Base-by-base conservation (phyloP, 2,329 filamentous ascomycete genomes). In the Apiospora hydei region DNA sequence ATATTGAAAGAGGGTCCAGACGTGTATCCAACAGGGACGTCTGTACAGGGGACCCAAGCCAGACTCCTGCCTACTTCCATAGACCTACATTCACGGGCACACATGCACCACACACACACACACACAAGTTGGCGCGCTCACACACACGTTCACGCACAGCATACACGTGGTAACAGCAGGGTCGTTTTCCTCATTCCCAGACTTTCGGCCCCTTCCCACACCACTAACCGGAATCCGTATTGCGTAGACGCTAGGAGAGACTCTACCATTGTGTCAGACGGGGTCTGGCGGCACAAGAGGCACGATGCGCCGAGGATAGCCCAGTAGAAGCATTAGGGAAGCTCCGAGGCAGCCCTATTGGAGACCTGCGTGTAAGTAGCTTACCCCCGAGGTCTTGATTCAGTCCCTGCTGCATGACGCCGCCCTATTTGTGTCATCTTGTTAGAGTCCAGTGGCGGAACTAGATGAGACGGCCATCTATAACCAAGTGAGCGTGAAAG, bases 161-260 rank as follows among this genome's bases (percentile, higher is more conserved):
- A 64, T 64, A 64, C 57, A 64, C 57, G 57, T 64, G 57, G 57
- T 64, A 41, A 41, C 57, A 41, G 57, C 57, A 64, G 34, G 57
- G 57, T 41, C 57, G 21, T 18, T 41, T 14, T 41, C 57, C 34
- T 64, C 57, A 64, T 64, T 64, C 30, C 34, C 57, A 64, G 57
- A 41, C 21, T 64, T 41, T 38, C 30, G 57, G 57, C 34, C 57
- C 57, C 57, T 41, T 41, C 21, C 34, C 57, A 64, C 57, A 38
- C 57, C 57, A 64, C n/a, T n/a, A n/a, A 41, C 57, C 34, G 41
- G 34, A 64, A 41, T n/a, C n/a, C 34, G 57, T 41, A 41, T n/a
- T 64, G 49, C 57, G 57, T 30, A 21, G 41, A n/a, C 57, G 57
- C 57, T 64, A 64, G 18, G 57, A n/a, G 57, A 41, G 34, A 64